Evolutionary conservation across 2,329 filamentous ascomycete genomes (phyloP).

Genomic region (Fusarium pseudoanthophilum): DNA sequence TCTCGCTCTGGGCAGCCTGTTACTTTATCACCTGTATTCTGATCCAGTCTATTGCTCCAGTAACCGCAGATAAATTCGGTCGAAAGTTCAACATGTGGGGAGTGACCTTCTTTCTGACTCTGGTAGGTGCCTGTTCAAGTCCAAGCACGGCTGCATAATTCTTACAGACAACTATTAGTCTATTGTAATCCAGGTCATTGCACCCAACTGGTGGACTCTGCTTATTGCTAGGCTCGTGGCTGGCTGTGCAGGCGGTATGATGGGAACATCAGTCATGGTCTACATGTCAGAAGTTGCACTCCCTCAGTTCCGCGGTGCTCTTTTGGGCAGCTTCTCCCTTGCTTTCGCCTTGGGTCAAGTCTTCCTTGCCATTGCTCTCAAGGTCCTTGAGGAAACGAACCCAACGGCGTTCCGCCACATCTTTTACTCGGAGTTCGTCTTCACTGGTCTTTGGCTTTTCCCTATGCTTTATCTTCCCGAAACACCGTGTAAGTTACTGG

Average conservation of each 20-base stretch:
- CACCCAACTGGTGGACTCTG: not conserved
- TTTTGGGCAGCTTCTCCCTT: constrained; percentile 10
- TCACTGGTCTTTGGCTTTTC: not conserved
- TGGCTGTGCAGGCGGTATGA: constrained; percentile 17
- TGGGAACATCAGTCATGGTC: constrained; percentile 23
- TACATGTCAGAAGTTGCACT: constrained; percentile 24
- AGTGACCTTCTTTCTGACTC: not conserved
- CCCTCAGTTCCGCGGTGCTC: constrained; percentile 9
- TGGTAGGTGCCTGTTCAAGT: not conserved
- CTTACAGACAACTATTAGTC: not conserved
- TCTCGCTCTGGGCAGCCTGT: not conserved
- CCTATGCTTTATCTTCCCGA: not conserved
- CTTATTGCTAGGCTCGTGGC: constrained; percentile 14
- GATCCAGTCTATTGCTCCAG: not conserved
- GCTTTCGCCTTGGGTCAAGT: not conserved
- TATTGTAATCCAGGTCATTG: not conserved
- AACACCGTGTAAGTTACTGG: not conserved
- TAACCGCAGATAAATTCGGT: not conserved
- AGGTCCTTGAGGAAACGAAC: not conserved
- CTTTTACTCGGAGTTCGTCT: not conserved
- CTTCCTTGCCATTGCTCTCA: not conserved
- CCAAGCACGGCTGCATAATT: not conserved
- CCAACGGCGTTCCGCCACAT: not conserved
- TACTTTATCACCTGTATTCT: not conserved
- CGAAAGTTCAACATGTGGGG: not conserved